A percentile compares a stretch with the other conserved stretches of the same genome.
Conservation (phyloP, 352 stramenopile species). For the Pythium guiyangense region DNA sequence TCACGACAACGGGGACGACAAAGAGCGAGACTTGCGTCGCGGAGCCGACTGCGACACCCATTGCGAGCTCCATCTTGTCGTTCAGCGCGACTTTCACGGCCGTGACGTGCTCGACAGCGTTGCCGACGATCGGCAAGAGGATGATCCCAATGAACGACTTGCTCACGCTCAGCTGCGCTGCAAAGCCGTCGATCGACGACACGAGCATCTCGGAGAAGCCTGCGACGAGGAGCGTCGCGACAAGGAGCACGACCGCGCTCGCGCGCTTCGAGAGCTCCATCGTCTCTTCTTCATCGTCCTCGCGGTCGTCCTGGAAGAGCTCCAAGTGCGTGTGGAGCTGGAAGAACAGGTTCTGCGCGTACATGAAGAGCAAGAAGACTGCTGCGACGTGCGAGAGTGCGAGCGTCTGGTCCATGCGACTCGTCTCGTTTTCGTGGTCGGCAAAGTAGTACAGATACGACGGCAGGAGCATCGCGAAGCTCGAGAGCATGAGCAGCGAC, state of each 20-base stretch:
- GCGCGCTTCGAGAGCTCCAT: constrained; percentile 75
- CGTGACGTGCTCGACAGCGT: constrained; percentile 97
- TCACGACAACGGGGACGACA: constrained; percentile 93
- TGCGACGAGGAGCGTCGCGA: constrained; percentile 88
- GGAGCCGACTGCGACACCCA: constrained; percentile 97
- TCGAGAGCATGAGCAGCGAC: constrained; percentile 91
- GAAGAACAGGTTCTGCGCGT: constrained; percentile 95
- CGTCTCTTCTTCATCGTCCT: constrained; percentile 52
- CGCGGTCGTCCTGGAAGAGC: constrained; percentile 80
- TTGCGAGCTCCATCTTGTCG: constrained; percentile 98
- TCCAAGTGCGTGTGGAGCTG: constrained; percentile 94
- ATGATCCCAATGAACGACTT: constrained; percentile 94
- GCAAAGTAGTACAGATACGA: constrained; percentile 91
- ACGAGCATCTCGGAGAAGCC: constrained; percentile 94
- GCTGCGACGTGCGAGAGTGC: constrained; percentile 76
- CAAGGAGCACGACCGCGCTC: constrained; percentile 77
- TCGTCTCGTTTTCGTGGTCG: constrained; percentile 70
- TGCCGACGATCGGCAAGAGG: constrained; percentile 96
- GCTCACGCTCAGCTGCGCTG: constrained; percentile 53
- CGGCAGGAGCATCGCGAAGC: constrained; percentile 92
- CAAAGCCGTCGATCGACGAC: constrained; percentile 75
- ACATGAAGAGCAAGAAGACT: constrained; percentile 88
- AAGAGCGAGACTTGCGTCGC: constrained; percentile 97
- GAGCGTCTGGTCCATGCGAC: constrained; percentile 56
- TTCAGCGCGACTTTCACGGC: constrained; percentile 96